phyloP scores from a whole-genome alignment of 495 filamentous ascomycete genomes.

The Recurvomyces mirabilis region DNA sequence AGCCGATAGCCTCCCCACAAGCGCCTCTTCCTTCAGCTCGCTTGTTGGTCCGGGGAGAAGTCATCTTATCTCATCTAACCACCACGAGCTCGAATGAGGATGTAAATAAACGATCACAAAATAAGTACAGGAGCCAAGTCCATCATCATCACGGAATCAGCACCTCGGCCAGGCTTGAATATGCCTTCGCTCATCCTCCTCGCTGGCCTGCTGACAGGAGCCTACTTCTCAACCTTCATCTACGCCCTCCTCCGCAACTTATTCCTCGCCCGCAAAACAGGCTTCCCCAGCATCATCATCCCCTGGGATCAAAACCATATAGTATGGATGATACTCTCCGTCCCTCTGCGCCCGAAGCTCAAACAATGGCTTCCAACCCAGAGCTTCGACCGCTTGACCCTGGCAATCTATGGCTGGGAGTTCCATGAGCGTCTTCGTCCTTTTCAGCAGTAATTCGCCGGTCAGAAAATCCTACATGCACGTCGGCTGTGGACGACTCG shows the following conservation, averaged over 20 bases:
- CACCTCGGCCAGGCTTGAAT: no score
- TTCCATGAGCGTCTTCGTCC: conserved; percentile 23
- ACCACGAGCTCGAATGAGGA: no score
- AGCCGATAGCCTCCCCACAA: no score
- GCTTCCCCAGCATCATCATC: conserved; percentile 22
- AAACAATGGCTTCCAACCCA: conserved; percentile 19
- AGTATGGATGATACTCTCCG: conserved; percentile 20
- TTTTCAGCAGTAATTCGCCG: conserved; percentile 15
- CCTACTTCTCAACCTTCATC: conserved; percentile 21
- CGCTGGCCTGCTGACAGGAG: conserved; percentile 8
- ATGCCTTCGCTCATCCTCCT: conserved; percentile 10
- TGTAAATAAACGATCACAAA: no score
- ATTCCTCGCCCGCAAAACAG: conserved; percentile 20
- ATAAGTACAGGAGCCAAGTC: no score
- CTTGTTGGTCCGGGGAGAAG: no score
- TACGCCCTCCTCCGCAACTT: conserved; percentile 22
- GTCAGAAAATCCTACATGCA: conserved; percentile 23
- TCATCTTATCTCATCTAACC: no score
- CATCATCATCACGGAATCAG: no score
- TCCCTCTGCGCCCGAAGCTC: conserved; percentile 18
- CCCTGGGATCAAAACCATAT: conserved; percentile 22
- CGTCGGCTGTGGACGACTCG: conserved; percentile 20
- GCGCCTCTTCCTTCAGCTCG: no score
- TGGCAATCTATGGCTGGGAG: conserved; percentile 25
- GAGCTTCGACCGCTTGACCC: conserved; percentile 20